Evolutionary conservation across 495 filamentous ascomycete species (phyloP).

Genomic region (Hapsidospora chrysogenum): DNA sequence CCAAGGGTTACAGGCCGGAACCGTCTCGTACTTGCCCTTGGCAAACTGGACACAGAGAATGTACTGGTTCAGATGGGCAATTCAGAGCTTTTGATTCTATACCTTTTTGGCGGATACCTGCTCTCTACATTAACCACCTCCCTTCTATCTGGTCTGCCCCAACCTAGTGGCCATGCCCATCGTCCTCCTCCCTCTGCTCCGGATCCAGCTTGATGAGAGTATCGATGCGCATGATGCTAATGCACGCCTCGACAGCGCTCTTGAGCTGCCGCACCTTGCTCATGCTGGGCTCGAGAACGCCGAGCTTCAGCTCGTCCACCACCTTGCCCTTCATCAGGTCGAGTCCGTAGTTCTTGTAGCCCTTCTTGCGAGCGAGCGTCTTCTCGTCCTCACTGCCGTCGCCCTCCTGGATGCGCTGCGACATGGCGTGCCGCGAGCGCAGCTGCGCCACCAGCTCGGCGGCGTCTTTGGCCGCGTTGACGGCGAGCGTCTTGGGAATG

Average conservation of each 20-base stretch:
- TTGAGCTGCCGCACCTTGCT: slow-evolving; percentile 98
- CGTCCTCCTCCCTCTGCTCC: slow-evolving; percentile 63
- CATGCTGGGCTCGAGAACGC: slow-evolving; percentile 92
- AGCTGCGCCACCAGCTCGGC: slow-evolving; percentile 92
- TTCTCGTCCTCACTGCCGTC: slow-evolving; percentile 76
- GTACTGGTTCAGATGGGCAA: no score
- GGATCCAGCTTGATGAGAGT: slow-evolving; percentile 98
- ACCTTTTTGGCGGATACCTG: no score
- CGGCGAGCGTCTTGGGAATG: slow-evolving; percentile 90
- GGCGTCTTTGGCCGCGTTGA: slow-evolving; percentile 93
- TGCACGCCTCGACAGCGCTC: slow-evolving; percentile 96
- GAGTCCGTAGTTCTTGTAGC: slow-evolving; percentile 94
- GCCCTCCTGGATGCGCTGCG: slow-evolving; percentile 72
- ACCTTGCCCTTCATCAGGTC: slow-evolving; percentile 84
- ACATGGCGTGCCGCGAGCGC: slow-evolving; percentile 83
- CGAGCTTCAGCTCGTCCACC: slow-evolving; percentile 83
- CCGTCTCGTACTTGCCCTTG: no score
- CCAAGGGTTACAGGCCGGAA: no score
- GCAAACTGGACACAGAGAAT: no score
- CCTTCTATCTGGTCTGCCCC: no score
- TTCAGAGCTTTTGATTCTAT: no score
- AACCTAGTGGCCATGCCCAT: slow-evolving; percentile 50
- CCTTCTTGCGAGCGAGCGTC: slow-evolving; percentile 77
- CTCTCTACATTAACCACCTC: no score
- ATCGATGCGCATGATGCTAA: slow-evolving; percentile 98